Conservation (phyloP, 768 basidiomycete genomes). For the Candolleomyces eurysporus region DNA sequence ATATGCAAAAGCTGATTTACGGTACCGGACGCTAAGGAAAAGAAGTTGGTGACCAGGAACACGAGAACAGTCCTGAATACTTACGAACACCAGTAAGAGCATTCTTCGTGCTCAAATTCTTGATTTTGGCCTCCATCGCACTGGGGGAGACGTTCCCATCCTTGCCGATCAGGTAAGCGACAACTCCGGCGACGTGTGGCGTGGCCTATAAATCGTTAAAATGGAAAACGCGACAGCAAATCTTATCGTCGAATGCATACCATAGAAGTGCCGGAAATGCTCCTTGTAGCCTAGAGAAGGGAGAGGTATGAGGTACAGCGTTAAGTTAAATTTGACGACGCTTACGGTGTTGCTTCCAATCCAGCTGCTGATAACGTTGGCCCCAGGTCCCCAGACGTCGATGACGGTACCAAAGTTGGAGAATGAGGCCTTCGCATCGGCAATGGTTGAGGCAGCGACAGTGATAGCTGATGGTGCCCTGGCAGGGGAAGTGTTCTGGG, state of each 20-base stretch:
- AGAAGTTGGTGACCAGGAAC: no score
- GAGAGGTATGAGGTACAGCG: not conserved
- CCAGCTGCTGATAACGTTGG: slow-evolving; percentile 22
- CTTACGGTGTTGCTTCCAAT: slow-evolving; percentile 19
- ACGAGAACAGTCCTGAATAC: not conserved
- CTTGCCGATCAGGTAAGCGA: slow-evolving; percentile 33
- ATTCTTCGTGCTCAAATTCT: slow-evolving; percentile 24
- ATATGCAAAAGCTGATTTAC: not conserved
- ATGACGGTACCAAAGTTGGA: slow-evolving; percentile 36
- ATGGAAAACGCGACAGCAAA: not conserved
- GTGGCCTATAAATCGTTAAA: slow-evolving; percentile 12
- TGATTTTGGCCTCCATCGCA: slow-evolving; percentile 24
- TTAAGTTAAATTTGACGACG: not conserved
- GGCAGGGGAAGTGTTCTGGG: slow-evolving; percentile 28
- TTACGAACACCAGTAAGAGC: slow-evolving; percentile 18
- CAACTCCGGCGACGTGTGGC: slow-evolving; percentile 38
- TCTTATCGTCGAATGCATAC: not conserved
- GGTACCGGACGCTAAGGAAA: not conserved
- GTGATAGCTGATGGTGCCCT: slow-evolving; percentile 30
- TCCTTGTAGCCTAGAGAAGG: slow-evolving; percentile 16
- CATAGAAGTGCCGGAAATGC: slow-evolving; percentile 28
- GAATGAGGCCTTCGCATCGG: slow-evolving; percentile 27
- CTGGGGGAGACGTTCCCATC: slow-evolving; percentile 33
- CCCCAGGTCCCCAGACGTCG: slow-evolving; percentile 34
- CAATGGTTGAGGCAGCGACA: slow-evolving; percentile 31